phyloP scores from a whole-genome alignment of 257 asterid genomes.

The Ehretia macrophylla region DNA sequence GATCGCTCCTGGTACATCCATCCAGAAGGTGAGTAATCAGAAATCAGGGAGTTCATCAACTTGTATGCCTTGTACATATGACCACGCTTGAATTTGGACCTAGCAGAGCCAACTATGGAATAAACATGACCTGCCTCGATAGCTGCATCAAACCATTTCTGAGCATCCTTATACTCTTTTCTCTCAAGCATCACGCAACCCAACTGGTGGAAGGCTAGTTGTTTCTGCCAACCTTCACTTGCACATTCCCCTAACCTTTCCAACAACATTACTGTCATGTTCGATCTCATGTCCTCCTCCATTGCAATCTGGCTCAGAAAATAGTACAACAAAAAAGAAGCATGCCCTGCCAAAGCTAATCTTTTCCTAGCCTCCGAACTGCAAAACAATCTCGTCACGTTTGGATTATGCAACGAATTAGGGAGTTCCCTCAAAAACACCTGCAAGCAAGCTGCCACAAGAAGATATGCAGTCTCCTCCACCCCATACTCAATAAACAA shows the following conservation, averaged over 20 bases:
- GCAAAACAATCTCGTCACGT: constrained; percentile 53
- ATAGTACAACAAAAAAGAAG: constrained; percentile 70
- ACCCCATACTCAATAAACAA: constrained; percentile 69
- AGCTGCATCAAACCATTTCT: constrained; percentile 84
- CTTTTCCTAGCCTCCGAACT: constrained; percentile 63
- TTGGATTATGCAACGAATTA: constrained; percentile 55
- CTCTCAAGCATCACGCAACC: constrained; percentile 97
- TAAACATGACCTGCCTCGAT: constrained; percentile 66
- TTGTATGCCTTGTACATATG: constrained; percentile 83
- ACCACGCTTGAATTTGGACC: constrained; percentile 81
- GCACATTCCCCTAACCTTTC: constrained; percentile 89
- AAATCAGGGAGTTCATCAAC: constrained; percentile 66
- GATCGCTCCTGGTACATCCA: constrained; percentile 99
- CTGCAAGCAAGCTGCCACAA: constrained; percentile 94
- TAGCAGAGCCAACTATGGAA: constrained; percentile 75
- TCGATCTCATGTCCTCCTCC: constrained; percentile 81
- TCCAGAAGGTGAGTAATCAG: constrained; percentile 63
- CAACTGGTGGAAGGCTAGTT: constrained; percentile 71
- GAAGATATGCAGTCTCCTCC: constrained; percentile 74
- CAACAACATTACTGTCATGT: constrained; percentile 73
- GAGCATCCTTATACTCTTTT: constrained; percentile 84
- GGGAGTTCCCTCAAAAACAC: constrained; percentile 88
- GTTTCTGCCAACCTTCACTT: constrained; percentile 70
- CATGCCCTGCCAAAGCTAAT: constrained; percentile 61
- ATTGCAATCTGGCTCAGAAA: constrained; percentile 74